Evolutionary conservation across 306 rosid species (phyloP).

Genomic region (Rosa lucieae): DNA sequence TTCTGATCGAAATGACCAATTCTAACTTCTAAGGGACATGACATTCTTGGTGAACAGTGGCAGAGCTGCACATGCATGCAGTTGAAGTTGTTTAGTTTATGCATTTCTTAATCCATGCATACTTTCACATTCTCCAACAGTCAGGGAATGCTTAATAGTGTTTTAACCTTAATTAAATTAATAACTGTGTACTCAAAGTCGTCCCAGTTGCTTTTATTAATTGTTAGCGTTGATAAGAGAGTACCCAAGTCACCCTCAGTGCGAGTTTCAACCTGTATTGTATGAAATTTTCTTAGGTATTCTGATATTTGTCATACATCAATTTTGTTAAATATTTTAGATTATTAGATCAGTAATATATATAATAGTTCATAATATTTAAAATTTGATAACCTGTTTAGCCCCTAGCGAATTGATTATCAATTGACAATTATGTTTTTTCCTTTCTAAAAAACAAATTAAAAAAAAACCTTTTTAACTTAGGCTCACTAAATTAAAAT

Average conservation of each 20-base stretch:
- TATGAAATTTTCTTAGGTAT: background rate
- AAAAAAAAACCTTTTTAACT: too few species aligned
- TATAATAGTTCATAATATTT: too few species aligned
- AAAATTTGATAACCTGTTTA: too few species aligned
- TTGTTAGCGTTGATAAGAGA: background rate
- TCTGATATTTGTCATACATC: too few species aligned
- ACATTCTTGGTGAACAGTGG: background rate
- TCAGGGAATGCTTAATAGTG: conserved; percentile 9
- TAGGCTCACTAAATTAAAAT: too few species aligned
- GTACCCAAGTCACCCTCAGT: background rate
- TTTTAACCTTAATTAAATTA: background rate
- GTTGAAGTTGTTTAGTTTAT: background rate
- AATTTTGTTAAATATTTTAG: too few species aligned
- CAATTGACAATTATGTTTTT: too few species aligned
- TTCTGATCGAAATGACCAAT: conserved; percentile 7
- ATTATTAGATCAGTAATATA: too few species aligned
- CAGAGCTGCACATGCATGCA: background rate
- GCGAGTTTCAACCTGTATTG: background rate
- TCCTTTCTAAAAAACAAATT: too few species aligned
- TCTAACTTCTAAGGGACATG: background rate
- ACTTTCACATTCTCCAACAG: conserved; percentile 7
- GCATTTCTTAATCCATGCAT: conserved; percentile 5
- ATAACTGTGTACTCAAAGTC: background rate
- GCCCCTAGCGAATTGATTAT: too few species aligned
- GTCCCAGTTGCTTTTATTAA: background rate